Percentiles rank a stretch among this genome's conserved stretches.
These are phyloP conservation scores for Claviceps quebecensis DNA, from an alignment of 2,329 filamentous ascomycete genomes.

Conservation along the genomic window DNA sequence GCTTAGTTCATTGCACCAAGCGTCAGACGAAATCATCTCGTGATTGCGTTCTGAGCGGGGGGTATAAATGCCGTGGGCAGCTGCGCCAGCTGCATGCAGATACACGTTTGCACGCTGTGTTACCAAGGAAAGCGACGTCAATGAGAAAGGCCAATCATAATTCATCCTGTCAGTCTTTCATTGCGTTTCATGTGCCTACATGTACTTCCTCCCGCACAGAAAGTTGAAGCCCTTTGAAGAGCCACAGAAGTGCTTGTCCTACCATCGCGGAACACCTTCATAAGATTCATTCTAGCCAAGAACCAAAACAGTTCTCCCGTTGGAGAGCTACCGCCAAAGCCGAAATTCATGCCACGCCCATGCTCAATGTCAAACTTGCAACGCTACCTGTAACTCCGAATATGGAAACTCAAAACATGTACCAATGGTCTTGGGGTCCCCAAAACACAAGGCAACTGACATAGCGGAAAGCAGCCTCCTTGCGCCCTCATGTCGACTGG, in stretches of 20 bases:
- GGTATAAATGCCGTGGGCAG: background rate
- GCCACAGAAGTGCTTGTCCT: too few species aligned
- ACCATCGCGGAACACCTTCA: too few species aligned
- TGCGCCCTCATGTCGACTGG: conserved; percentile 17
- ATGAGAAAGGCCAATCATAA: too few species aligned
- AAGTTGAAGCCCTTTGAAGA: too few species aligned
- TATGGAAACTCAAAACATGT: background rate
- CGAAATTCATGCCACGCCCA: background rate
- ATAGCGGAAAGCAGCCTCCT: background rate
- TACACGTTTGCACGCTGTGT: background rate
- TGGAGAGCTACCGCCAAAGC: background rate
- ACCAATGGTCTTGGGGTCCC: background rate
- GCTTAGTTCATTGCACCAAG: too few species aligned
- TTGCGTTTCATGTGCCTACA: too few species aligned
- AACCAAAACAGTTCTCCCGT: background rate
- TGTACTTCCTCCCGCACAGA: too few species aligned
- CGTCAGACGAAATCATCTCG: too few species aligned
- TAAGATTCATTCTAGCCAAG: background rate
- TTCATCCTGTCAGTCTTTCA: too few species aligned
- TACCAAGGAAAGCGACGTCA: too few species aligned
- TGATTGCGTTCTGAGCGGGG: background rate
- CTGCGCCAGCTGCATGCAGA: background rate
- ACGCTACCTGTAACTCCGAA: background rate
- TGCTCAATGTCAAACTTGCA: background rate
- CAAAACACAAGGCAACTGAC: background rate